phyloP scores from a whole-genome alignment of 176 grass and related monocot species.

The Phragmites australis region DNA sequence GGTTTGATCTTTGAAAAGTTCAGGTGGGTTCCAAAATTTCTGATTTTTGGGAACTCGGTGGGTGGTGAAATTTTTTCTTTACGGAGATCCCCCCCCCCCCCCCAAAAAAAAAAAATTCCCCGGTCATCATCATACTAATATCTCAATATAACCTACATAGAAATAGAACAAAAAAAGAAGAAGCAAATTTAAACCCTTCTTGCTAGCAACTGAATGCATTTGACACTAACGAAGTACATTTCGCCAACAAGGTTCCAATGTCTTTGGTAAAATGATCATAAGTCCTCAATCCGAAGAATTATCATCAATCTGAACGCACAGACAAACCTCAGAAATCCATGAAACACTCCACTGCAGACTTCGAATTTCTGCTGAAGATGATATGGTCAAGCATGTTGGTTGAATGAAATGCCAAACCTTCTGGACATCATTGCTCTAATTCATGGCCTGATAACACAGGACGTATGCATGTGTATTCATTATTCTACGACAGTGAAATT shows the following conservation, averaged over 20 bases:
- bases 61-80: too few relatives aligned
- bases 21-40: too few relatives aligned
- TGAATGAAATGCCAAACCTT: not conserved
- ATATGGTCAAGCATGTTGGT: too few relatives aligned
- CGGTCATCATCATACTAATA: too few relatives aligned
- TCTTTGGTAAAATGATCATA: not conserved
- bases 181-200: too few relatives aligned
- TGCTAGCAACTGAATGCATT: not conserved
- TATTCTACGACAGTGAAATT: not conserved
- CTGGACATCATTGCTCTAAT: not conserved
- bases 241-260: not conserved
- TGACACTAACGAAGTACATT: not conserved
- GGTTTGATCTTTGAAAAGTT: too few relatives aligned
- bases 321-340: not conserved
- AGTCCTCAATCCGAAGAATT: not conserved
- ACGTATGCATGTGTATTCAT: not conserved
- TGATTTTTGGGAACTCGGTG: too few relatives aligned
- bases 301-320: not conserved
- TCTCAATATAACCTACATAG: too few relatives aligned
- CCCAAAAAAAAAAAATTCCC: too few relatives aligned
- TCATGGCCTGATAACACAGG: not conserved
- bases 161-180: too few relatives aligned
- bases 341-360: not conserved
- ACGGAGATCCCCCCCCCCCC: too few relatives aligned
- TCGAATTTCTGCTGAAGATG: not conserved